Conservation (phyloP, 2,329 filamentous ascomycete genomes). For the Dactylonectria macrodidyma region DNA sequence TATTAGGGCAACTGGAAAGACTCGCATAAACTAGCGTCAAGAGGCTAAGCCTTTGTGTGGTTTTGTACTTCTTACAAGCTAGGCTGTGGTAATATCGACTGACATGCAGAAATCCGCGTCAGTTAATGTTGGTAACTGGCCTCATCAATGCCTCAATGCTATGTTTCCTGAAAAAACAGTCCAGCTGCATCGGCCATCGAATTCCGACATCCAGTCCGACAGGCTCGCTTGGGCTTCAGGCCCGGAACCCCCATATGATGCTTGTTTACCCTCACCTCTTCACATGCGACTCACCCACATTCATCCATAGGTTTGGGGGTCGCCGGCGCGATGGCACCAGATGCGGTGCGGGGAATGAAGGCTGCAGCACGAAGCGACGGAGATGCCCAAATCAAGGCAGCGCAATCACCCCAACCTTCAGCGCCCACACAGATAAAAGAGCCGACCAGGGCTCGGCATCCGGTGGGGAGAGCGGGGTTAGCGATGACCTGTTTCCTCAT, state of each 20-base stretch:
- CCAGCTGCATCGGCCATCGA: conserved; percentile 22
- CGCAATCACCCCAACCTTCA: conserved; percentile 23
- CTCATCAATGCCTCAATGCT: conserved; percentile 22
- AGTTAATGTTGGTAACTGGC: conserved; percentile 21
- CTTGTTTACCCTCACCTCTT: conserved; percentile 28
- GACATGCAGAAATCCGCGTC: conserved; percentile 19
- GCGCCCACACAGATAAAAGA: conserved; percentile 20
- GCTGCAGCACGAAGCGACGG: conserved; percentile 25
- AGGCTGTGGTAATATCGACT: conserved; percentile 21
- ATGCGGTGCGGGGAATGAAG: conserved; percentile 31
- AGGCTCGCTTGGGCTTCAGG: conserved; percentile 30
- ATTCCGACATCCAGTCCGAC: conserved; percentile 17
- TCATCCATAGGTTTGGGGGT: conserved; percentile 24
- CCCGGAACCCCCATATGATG: conserved; percentile 21
- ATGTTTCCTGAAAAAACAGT: conserved; percentile 16
- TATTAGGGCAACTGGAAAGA: neutral
- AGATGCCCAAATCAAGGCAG: conserved; percentile 32
- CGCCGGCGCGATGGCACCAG: conserved; percentile 27
- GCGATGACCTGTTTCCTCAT: conserved; percentile 31
- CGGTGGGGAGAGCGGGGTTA: conserved; percentile 31
- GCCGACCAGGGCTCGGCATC: conserved; percentile 24
- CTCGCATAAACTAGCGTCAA: conserved; percentile 12
- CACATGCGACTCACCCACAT: conserved; percentile 27
- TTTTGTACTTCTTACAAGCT: neutral
- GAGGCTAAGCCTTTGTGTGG: conserved; percentile 7